A percentile compares a stretch with the other conserved stretches of the same genome.
These are phyloP conservation scores for Podospora fimiseda DNA, from an alignment of 495 filamentous ascomycete species.

Conservation along the genomic window DNA sequence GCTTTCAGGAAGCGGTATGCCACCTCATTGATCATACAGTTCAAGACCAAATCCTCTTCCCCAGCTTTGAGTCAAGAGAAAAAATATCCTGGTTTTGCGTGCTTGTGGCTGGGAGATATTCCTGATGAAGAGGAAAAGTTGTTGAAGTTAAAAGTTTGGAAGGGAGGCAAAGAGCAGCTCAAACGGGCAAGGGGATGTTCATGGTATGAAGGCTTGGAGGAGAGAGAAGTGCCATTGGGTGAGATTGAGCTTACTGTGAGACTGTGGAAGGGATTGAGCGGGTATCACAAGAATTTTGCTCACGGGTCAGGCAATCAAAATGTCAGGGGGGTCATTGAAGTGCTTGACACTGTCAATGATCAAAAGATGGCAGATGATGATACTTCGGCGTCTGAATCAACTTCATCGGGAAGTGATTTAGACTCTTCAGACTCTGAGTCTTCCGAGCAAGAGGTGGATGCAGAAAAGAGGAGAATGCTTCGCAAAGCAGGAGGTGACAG, in stretches of 20 bases:
- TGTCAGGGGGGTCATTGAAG: constrained; percentile 54
- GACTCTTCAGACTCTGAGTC: background rate
- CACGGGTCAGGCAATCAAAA: constrained; percentile 39
- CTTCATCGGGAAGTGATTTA: constrained; percentile 22
- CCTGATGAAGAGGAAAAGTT: constrained; percentile 55
- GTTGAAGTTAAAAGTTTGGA: constrained; percentile 51
- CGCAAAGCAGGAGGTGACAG: constrained; percentile 16
- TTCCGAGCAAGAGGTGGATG: too few species aligned
- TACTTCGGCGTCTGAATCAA: constrained; percentile 17
- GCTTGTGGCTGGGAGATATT: constrained; percentile 62
- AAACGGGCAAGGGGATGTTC: constrained; percentile 34
- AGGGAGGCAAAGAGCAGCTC: constrained; percentile 41
- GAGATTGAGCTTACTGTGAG: constrained; percentile 48
- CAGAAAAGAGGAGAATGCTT: constrained; percentile 19
- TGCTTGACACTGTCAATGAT: constrained; percentile 54
- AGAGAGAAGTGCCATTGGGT: constrained; percentile 45
- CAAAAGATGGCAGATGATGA: constrained; percentile 38
- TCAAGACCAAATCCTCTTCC: constrained; percentile 37
- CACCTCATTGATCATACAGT: constrained; percentile 54
- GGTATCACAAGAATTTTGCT: constrained; percentile 49
- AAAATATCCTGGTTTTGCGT: constrained; percentile 47
- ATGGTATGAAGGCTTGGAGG: constrained; percentile 33
- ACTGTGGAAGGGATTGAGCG: constrained; percentile 53
- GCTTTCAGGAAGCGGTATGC: constrained; percentile 57
- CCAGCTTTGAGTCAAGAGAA: constrained; percentile 44